Evolutionary conservation across 768 basidiomycete species (phyloP).

Genomic region (Suillus discolor): DNA sequence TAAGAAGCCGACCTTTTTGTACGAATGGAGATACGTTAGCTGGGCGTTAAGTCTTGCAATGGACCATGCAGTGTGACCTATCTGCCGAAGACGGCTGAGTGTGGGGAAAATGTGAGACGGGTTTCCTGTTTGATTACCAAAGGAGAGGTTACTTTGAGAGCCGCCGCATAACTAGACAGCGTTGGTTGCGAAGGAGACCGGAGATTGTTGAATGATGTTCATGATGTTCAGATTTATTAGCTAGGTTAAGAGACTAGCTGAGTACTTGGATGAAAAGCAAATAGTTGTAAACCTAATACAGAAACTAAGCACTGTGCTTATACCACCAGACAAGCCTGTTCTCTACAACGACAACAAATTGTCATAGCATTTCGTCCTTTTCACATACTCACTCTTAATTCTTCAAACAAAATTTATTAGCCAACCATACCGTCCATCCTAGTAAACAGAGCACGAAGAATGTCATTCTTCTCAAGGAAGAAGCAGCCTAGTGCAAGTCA

Average conservation of each 20-base stretch:
- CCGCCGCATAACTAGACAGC: neutral
- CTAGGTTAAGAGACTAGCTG: neutral
- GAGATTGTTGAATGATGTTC: neutral
- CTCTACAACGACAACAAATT: neutral
- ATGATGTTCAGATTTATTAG: neutral
- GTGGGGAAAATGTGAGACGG: neutral
- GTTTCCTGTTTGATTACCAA: neutral
- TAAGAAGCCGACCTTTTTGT: conserved; percentile 10
- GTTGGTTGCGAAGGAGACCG: neutral
- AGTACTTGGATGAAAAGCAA: neutral
- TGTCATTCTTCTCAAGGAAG: conserved; percentile 94
- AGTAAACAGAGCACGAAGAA: conserved; percentile 65
- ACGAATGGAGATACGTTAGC: neutral
- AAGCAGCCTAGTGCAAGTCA: conserved; percentile 62
- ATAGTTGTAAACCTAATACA: neutral
- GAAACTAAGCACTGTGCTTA: too few species aligned
- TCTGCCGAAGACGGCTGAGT: neutral
- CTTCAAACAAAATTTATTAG: conserved; percentile 14
- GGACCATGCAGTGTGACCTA: neutral
- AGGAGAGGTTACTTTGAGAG: neutral
- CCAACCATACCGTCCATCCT: conserved; percentile 73
- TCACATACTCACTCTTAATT: conserved; percentile 8
- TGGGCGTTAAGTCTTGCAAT: neutral
- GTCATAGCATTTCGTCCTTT: neutral
- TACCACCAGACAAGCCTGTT: neutral